A percentile compares a stretch with the other conserved stretches of the same genome.
These are phyloP conservation scores for Pseudotsuga menziesii DNA, from an alignment of 75 land plant species.

Conservation along the genomic window DNA sequence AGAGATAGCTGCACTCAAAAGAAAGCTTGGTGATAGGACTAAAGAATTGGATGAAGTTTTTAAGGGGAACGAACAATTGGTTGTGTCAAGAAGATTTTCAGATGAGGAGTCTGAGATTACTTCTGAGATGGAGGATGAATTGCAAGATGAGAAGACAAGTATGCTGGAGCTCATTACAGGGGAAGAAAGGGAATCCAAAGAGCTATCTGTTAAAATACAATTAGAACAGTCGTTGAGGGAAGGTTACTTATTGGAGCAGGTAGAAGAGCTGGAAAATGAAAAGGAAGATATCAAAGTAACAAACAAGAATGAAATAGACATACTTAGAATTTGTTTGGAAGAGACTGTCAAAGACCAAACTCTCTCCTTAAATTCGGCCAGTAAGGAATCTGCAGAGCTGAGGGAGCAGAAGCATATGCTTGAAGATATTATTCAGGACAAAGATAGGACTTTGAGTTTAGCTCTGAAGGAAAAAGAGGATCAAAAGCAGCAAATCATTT, in stretches of 20 bases:
- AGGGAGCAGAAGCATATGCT: not conserved
- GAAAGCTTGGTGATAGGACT: not conserved
- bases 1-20: not conserved
- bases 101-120: not conserved
- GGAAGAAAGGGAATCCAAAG: conserved; percentile 1
- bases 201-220: not conserved
- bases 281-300: not conserved
- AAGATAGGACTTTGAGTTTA: not conserved
- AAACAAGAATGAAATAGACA: conserved; percentile 9
- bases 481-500: not conserved
- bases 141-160: conserved; percentile 3
- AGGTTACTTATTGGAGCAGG: not conserved
- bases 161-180: not conserved
- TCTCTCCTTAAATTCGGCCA: not conserved
- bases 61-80: not conserved
- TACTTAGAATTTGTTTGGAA: not conserved
- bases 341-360: conserved; percentile 1
- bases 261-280: conserved; percentile 4
- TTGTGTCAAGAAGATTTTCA: conserved; percentile 1
- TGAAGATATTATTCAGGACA: not conserved
- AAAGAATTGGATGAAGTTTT: conserved; percentile 5
- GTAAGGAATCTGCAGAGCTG: conserved; percentile 1
- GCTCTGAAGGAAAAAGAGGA: conserved; percentile 3
- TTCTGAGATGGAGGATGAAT: not conserved
- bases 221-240: not conserved